These are phyloP conservation scores for Thalassiosira livingstoniorum DNA, from an alignment of 352 stramenopile genomes.

Conservation along the genomic window DNA sequence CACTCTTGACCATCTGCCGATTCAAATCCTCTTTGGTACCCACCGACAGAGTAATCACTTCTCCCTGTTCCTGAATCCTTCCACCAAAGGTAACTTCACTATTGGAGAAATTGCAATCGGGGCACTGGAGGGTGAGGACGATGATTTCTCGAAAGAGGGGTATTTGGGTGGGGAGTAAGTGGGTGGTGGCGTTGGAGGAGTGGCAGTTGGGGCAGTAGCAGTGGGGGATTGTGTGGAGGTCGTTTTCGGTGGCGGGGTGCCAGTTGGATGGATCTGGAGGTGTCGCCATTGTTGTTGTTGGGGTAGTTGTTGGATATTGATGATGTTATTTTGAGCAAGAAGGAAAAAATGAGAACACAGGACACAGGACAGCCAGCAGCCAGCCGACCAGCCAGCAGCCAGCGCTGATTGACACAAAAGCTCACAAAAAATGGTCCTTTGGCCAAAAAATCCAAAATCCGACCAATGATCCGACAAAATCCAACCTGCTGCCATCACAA, in stretches of 20 bases:
- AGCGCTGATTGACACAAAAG: no score
- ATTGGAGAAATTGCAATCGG: conserved; percentile 88
- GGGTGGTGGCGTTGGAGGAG: conserved; percentile 88
- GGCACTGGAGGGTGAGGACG: conserved; percentile 92
- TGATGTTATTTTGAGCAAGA: no score
- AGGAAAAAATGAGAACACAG: no score
- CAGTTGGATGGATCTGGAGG: no score
- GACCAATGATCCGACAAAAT: no score
- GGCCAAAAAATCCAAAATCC: no score
- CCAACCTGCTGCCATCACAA: no score
- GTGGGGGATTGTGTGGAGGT: conserved; percentile 72
- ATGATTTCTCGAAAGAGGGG: conserved; percentile 95
- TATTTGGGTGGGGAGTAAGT: conserved; percentile 92
- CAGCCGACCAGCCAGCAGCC: no score
- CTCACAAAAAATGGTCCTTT: no score
- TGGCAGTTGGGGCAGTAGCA: conserved; percentile 92
- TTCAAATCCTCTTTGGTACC: conserved; percentile 85
- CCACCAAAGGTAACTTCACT: conserved; percentile 83
- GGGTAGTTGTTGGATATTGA: no score
- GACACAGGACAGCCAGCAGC: no score
- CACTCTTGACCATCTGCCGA: conserved; percentile 90
- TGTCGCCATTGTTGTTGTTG: no score
- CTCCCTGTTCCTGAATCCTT: conserved; percentile 78
- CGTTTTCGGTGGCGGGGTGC: not conserved
- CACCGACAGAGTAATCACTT: conserved; percentile 68